Evolutionary conservation across 768 basidiomycete genomes (phyloP), one percentile per base, ranked within the genome.

Genomic region (Hemileccinum impolitum): DNA sequence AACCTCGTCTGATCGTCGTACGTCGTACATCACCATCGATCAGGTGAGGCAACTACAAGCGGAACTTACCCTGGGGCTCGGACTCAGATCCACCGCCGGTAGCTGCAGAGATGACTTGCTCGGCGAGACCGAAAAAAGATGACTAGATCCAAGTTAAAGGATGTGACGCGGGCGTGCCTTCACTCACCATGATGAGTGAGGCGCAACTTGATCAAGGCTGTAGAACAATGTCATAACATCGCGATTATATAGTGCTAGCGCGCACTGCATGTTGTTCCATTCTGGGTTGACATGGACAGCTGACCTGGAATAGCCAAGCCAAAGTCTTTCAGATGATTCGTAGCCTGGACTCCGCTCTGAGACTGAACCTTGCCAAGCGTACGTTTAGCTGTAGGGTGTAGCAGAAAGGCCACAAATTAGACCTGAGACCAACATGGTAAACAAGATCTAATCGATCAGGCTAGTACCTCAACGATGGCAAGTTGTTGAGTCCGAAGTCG

Each of bases 101-200:
- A 81, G 62, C 56, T 3, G 80, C 72, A 34, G 78, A 65, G 56
- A 77, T 65, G 53, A 81, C 80, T 66, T 90, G 66, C 67, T 89
- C 84, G 10, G 87, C 90, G 56, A 90, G 65, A 50, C 79, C 80
- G 32, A 87, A 75, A 58, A 90, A 77, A 50, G 64, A 75, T 52
- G 88, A 86, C 88, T 86, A 31, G 47, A 23, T 8, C 23, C 23
- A 26, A 28, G n/a, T 55, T 26, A 52, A 35, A 13, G 1, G n/a
- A 34, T 1, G 51, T 11, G 11, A 26, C 17, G 23, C 2, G 26
- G 26, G 12, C 0, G 30, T 26, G 17, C 2, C 28, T 26, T n/a
- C 21, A 40, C 64, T 42, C 50, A 67, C 65, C 65, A 66, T 66
- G 51, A 26, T 45, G 43, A 39, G 49, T 30, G 39, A 31, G 42